Conservation (phyloP, 768 basidiomycete species). For the Rhizopogon rudus region DNA sequence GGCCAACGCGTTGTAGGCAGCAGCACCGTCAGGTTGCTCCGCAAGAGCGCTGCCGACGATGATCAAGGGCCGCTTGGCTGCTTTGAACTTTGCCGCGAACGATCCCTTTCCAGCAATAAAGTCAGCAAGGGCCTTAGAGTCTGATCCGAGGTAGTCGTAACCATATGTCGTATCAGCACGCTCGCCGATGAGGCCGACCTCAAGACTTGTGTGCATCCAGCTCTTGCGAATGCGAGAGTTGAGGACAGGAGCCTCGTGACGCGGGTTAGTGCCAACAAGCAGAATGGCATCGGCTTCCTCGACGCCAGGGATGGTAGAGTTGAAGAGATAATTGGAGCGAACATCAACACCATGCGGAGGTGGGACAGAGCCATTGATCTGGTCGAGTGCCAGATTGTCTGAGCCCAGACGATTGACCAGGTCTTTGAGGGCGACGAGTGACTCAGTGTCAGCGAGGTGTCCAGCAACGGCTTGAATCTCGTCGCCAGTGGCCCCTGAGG, state of each 20-base stretch:
- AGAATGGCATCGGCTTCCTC: conserved; percentile 92
- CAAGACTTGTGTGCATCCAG: conserved; percentile 83
- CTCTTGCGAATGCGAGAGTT: conserved; percentile 96
- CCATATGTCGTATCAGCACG: conserved; percentile 89
- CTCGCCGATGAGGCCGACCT: conserved; percentile 88
- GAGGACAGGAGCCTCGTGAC: conserved; percentile 95
- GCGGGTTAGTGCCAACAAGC: conserved; percentile 92
- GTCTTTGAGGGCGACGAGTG: conserved; percentile 91
- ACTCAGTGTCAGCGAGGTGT: conserved; percentile 89
- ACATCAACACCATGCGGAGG: conserved; percentile 84
- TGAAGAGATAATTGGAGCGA: conserved; percentile 96
- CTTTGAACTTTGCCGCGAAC: conserved; percentile 84
- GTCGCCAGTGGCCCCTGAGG: conserved; percentile 80
- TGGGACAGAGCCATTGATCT: conserved; percentile 55
- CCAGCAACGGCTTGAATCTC: conserved; percentile 96
- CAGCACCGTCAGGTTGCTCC: conserved; percentile 82
- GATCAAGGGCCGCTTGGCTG: conserved; percentile 87
- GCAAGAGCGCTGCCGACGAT: conserved; percentile 85
- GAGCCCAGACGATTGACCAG: conserved; percentile 90
- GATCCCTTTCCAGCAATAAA: conserved; percentile 74
- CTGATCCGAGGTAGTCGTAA: conserved; percentile 84
- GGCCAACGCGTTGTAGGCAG: conserved; percentile 69
- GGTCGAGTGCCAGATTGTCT: conserved; percentile 86
- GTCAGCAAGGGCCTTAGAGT: conserved; percentile 67
- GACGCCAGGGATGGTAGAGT: conserved; percentile 84